Base-by-base conservation (phyloP, 768 basidiomycete species). In the Mycena belliarum region DNA sequence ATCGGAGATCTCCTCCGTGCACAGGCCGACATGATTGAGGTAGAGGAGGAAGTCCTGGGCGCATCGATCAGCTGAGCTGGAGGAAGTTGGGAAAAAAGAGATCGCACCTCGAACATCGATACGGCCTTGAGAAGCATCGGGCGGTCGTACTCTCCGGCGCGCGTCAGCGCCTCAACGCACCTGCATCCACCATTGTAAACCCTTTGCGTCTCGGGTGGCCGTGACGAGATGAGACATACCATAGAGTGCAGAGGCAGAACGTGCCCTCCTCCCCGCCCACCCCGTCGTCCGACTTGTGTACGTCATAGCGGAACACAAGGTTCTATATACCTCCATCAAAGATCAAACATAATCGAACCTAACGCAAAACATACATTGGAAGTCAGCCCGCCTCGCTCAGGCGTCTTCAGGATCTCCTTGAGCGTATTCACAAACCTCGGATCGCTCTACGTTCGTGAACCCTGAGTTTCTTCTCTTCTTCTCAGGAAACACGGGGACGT, bases 251-350 rank as follows among this genome's bases (percentile, higher is more conserved):
- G 45, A 98, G 76, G 59, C 92, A 93, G 74, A 98, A 97, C 0
- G 91, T 95, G 2, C 95, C 95, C 72, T 97, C 95, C 62, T 96
- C 93, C 1, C 95, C 95, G 2, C 96, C 95, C 14, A 98, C 93
- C 8, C 96, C 96, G 65, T 98, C 96, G 55, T 91, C 88, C 0
- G 91, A 86, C 69, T 90, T 90, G 24, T 71, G 74, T 14, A 90
- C 87, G 68, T 98, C 93, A 71, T 98, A 98, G 9, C 95, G 86
- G 68, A 90, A 96, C 7, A 93, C 90, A 11, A 93, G 81, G 64
- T 87, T 88, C 90, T 93, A 56, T 43, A 1, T 2, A 40, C 52
- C 12, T 32, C 16, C 33, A 35, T 8, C 45, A 46, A 10, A 9
- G 8, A 11, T 11, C 26, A 14, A 3, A 25, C 5, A 21, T 12